Base-by-base conservation (phyloP, 2,329 filamentous ascomycete genomes). In the Nigrospora oryzae region DNA sequence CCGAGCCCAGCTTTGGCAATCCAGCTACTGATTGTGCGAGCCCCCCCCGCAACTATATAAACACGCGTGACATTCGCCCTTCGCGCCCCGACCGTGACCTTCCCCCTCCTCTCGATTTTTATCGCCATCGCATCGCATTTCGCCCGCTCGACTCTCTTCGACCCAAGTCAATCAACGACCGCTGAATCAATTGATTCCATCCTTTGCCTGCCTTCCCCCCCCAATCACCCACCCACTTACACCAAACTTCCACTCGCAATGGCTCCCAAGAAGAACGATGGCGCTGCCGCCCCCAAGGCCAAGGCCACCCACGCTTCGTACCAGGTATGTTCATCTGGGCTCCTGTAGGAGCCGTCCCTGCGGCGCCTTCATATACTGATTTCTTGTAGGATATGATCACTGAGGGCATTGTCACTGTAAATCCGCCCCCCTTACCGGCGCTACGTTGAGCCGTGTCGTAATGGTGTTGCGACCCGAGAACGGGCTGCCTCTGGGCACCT, bases 341-440 rank as follows among this genome's bases (percentile, higher is more conserved):
- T 43, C 31, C 7, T 5, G n/a, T 12, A 17, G 38, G 49, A 43
- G 36, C 15, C 49, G 48, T 52, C 49, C 42, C 32, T 40, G 37
- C 56, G 31, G 48, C 40, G 40, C 38, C 46, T 46, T 46, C 46
- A 42, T 11, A 40, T 54, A 52, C 68, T 73, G 63, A 74, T 59
- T 31, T 3, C 3, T 33, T 50, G 33, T 49, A 81, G 77, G 76
- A 79, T 58, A 81, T 81, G 77, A 81, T 81, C 60, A 77, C 70
- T 43, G 76, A 81, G 61, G 77, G 75, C 44, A 81, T 81, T 59
- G 63, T 78, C 60, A 69, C 72, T 65, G 77, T 81, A 79, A 63
- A 70, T 73, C 56, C 51, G 48, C 49, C 55, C 51, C 43, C 56
- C 58, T 55, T 51, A 45, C 49, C 54, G 58, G 54, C 55, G 61